Base-by-base conservation (phyloP, 768 basidiomycete genomes). In the Mycena haematopus region DNA sequence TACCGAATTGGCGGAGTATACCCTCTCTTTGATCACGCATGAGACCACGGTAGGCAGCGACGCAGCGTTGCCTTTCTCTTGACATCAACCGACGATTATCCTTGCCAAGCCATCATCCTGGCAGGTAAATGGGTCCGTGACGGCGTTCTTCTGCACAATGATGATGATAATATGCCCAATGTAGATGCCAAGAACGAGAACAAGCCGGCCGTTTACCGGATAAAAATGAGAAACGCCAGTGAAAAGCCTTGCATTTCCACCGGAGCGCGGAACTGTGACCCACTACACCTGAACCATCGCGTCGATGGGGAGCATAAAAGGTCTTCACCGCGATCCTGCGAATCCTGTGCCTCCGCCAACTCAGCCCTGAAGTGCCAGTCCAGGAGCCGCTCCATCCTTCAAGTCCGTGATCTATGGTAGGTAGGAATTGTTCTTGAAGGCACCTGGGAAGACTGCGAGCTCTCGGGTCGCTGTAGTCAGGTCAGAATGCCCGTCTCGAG, bases 61-160 rank as follows among this genome's bases (percentile, higher is more conserved):
- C n/a, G n/a, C n/a, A n/a, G n/a, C n/a, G n/a, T n/a, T 42, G 47
- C 14, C 27, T 42, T 40, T 45, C n/a, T 45, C 36, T 33, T 22
- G 21, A 33, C 56, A 21, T 14, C 27, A 35, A 19, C 65, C 55
- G 66, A 63, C 58, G 62, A 67, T 67, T 67, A 63, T 67, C 62
- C 66, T 58, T 54, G 57, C 19, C 33, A 15, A 58, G 49, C 47
- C 45, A 36, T 13, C 56, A 36, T 56, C 66, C 58, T 27, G 29
- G 40, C 10, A 40, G 27, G 56, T 27, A 36, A 10, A 25, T n/a
- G 27, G 31, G 24, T 38, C n/a, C 40, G 49, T 27, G 14, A 10
- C 24, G 29, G 27, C 31, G 33, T 38, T 24, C 40, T 40, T 60
- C 22, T 51, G 53, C 33, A n/a, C n/a, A n/a, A n/a, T n/a, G n/a